phyloP scores from a whole-genome alignment of 257 asterid genomes.

The Apocynum venetum region DNA sequence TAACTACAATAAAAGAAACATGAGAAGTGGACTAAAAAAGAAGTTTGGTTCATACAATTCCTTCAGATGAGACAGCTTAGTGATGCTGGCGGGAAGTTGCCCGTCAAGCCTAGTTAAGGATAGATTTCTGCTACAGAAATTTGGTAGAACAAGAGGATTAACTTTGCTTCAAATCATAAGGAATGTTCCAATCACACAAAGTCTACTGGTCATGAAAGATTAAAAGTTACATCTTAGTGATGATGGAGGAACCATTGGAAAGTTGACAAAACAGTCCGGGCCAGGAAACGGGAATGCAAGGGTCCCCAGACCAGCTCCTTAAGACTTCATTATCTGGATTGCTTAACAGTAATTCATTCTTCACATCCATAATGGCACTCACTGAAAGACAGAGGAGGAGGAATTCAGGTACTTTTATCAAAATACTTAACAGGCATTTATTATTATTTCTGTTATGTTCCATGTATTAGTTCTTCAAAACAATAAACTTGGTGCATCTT shows the following conservation, averaged over 20 bases:
- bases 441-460: not conserved
- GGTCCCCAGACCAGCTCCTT: slow-evolving; percentile 61
- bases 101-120: slow-evolving; percentile 41
- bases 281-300: slow-evolving; percentile 74
- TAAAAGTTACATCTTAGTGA: slow-evolving; percentile 48
- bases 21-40: not conserved
- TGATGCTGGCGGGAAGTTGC: slow-evolving; percentile 51
- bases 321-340: slow-evolving; percentile 47
- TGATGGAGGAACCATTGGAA: slow-evolving; percentile 31
- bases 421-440: not conserved
- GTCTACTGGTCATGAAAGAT: not conserved
- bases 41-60: slow-evolving; percentile 43
- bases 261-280: slow-evolving; percentile 50
- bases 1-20: not conserved
- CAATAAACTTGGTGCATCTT: not conserved
- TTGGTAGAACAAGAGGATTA: not conserved
- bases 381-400: slow-evolving; percentile 27
- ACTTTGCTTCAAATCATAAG: not conserved
- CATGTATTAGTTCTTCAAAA: not conserved
- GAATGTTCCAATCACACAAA: not conserved
- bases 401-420: slow-evolving; percentile 6
- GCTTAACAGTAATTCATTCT: slow-evolving; percentile 41
- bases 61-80: slow-evolving; percentile 47
- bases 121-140: slow-evolving; percentile 41
- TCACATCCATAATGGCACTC: slow-evolving; percentile 41